Percentiles rank a stretch among this genome's conserved stretches.
phyloP scores from a whole-genome alignment of 106 monocot genomes.

The Gastrodia elata region DNA sequence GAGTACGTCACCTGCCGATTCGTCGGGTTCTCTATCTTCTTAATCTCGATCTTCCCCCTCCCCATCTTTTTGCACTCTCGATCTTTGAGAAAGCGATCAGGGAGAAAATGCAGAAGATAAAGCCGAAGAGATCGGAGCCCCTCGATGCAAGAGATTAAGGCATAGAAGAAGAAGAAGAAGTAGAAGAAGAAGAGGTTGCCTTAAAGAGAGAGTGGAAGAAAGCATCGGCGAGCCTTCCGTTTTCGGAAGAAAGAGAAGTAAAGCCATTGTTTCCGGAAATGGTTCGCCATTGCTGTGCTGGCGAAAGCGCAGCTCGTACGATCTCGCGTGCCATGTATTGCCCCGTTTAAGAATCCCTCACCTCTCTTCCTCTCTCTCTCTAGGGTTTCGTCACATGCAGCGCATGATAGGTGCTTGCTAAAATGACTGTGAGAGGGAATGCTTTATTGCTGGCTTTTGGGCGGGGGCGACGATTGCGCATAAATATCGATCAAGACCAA shows the following conservation, averaged over 20 bases:
- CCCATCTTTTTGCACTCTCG: slow-evolving; percentile 10
- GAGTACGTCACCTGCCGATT: slow-evolving; percentile 21
- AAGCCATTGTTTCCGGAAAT: slow-evolving; percentile 7
- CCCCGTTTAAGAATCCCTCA: slow-evolving; percentile 11
- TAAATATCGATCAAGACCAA: neutral
- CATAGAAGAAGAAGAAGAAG: neutral
- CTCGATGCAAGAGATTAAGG: neutral
- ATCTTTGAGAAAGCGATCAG: too few species aligned
- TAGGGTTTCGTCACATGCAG: neutral
- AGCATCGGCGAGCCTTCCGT: slow-evolving; percentile 2
- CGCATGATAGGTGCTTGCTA: neutral
- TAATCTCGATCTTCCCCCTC: slow-evolving; percentile 26
- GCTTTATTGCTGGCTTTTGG: neutral
- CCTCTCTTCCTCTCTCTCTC: neutral
- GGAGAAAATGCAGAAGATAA: neutral
- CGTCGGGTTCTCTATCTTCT: slow-evolving; percentile 24
- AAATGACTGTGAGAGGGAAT: neutral
- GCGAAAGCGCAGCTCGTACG: slow-evolving; percentile 8
- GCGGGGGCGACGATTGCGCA: too few species aligned
- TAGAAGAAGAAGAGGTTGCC: neutral
- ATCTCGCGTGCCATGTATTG: slow-evolving; percentile 4
- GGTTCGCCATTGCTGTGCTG: neutral
- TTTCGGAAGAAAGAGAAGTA: neutral
- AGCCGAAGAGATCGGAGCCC: too few species aligned
- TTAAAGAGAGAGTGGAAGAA: neutral